Conservation (phyloP, 1,139 yeast species). For the Diutina scorzettiae region DNA sequence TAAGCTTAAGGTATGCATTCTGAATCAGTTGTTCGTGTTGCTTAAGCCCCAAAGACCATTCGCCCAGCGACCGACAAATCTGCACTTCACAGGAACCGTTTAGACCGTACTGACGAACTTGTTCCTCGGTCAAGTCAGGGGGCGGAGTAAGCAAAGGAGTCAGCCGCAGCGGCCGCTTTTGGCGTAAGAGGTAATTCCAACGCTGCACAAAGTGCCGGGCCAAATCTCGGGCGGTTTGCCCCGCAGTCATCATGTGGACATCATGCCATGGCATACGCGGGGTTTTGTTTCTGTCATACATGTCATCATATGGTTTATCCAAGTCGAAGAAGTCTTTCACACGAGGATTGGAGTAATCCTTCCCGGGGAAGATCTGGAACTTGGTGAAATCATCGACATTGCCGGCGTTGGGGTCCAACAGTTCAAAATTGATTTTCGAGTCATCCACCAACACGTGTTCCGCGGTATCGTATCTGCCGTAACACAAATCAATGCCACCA, state of each 20-base stretch:
- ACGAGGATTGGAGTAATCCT: conserved; percentile 94
- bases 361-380: conserved; percentile 85
- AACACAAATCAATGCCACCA: conserved; percentile 94
- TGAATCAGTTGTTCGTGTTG: conserved; percentile 86
- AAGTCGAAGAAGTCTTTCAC: conserved; percentile 74
- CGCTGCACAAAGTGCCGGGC: conserved; percentile 93
- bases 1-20: conserved; percentile 79
- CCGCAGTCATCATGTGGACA: conserved; percentile 90
- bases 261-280: conserved; percentile 99
- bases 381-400: conserved; percentile 25
- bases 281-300: conserved; percentile 70
- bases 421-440: conserved; percentile 27
- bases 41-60: conserved; percentile 85
- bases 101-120: conserved; percentile 49
- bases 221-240: conserved; percentile 91
- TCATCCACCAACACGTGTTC: conserved; percentile 89
- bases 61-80: conserved; percentile 74
- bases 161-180: conserved; percentile 85
- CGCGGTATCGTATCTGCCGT: conserved; percentile 92
- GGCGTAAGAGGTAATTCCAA: conserved; percentile 90
- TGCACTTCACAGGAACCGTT: conserved; percentile 91
- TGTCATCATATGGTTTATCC: conserved; percentile 80
- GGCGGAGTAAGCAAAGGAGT: conserved; percentile 93
- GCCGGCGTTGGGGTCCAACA: conserved; percentile 19
- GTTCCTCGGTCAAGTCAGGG: conserved; percentile 68